phyloP scores from a whole-genome alignment of 2,329 filamentous ascomycete species.

The Rhexocercosporidium sp. region DNA sequence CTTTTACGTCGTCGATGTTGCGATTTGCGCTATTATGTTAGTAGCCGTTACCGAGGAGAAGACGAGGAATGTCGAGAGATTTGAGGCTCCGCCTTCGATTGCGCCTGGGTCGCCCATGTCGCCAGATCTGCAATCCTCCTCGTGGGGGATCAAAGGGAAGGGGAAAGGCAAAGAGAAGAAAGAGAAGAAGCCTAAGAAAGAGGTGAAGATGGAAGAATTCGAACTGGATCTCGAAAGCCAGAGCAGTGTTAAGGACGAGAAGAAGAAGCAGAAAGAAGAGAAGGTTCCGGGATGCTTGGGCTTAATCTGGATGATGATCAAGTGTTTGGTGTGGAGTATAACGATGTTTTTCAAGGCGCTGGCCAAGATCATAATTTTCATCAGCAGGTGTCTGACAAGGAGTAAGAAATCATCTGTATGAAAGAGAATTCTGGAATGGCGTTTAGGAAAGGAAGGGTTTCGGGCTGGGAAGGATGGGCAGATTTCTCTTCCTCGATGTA shows the following conservation, averaged over 20 bases:
- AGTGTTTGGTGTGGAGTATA: constrained; percentile 62
- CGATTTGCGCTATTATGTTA: constrained; percentile 62
- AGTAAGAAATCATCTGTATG: constrained; percentile 45
- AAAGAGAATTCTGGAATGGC: constrained; percentile 15
- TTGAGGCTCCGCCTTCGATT: constrained; percentile 60
- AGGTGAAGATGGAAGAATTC: constrained; percentile 61
- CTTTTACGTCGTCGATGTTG: constrained; percentile 67
- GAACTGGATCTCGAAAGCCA: constrained; percentile 70
- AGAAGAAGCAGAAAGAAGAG: constrained; percentile 55
- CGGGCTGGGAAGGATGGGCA: not conserved
- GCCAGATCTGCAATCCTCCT: constrained; percentile 33
- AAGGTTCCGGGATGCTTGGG: constrained; percentile 56
- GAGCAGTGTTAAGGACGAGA: constrained; percentile 40
- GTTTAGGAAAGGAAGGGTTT: not conserved
- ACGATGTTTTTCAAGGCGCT: constrained; percentile 61
- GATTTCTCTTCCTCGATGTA: constrained; percentile 11
- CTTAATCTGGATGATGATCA: constrained; percentile 58
- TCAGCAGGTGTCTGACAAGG: constrained; percentile 56
- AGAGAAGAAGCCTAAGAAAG: constrained; percentile 47
- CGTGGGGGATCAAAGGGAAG: constrained; percentile 30
- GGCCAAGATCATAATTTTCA: constrained; percentile 53
- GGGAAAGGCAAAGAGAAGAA: constrained; percentile 27
- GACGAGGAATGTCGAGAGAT: constrained; percentile 56
- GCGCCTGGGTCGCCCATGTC: constrained; percentile 32
- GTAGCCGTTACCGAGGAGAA: constrained; percentile 63